Evolutionary conservation across 2,329 filamentous ascomycete species (phyloP), one percentile per base, ranked within the genome.

Genomic region (Talaromyces sp.): DNA sequence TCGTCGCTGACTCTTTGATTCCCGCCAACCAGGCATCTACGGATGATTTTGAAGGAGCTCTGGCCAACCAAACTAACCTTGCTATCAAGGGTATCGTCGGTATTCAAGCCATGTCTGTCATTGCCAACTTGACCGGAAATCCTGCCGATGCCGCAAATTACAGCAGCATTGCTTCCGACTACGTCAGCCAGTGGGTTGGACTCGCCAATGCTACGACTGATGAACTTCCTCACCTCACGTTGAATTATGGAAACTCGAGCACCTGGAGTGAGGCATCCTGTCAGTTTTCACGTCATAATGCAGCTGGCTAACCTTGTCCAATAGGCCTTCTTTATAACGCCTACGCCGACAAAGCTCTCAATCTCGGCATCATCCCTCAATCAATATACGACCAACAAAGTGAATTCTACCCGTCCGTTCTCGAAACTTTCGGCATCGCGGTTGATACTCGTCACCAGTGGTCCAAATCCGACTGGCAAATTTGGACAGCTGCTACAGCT

Each of bases 61-160:
- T 74, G 3, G 71, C 72, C 11, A 84, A 84, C 67, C 83, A 85
- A 72, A 86, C 84, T 16, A 86, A 86, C 66, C 77, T 86, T 46
- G 84, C 83, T 0, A 75, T 86, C 42, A 86, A 86, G 71, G 84
- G 84, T 46, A 86, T 86, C 60, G 83, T 86, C 66, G 83, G 83
- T 40, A 82, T 86, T 61, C 76, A 82, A 68, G 83, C 84, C 42
- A 85, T 86, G 82, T 75, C 82, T 1, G 75, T 78, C 21, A 83
- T 86, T 66, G 78, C 83, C 11, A 77, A 78, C 18, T 66, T 81
- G 28, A 79, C 79, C 0, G 77, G 76, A 33, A 73, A 84, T 61
- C 59, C 70, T 5, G 73, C 66, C 0, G 82, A 84, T 61, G 80
- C 77, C 8, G 66, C 67, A n/a, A 71, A 73, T 18, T 77, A 75